phyloP scores from a whole-genome alignment of 306 rosid species.

The Inga oerstediana region DNA sequence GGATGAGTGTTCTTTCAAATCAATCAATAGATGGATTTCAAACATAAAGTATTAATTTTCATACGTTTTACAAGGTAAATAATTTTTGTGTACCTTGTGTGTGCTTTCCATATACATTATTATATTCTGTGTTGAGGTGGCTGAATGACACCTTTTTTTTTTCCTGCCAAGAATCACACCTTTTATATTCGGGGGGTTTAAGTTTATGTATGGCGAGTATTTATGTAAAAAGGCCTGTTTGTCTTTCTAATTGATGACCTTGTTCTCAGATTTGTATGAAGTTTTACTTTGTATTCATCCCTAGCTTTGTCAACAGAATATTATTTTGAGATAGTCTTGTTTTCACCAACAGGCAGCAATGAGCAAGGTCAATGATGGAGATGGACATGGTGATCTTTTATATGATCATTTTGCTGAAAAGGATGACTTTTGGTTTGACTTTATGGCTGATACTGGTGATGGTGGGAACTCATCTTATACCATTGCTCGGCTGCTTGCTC shows the following conservation, averaged over 20 bases:
- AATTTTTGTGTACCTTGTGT: background rate
- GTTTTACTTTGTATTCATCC: constrained; percentile 23
- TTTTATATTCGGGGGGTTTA: background rate
- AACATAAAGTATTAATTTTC: background rate
- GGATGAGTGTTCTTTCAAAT: constrained; percentile 11
- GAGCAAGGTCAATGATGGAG: constrained; percentile 73
- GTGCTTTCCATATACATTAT: background rate
- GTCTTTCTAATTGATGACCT: constrained; percentile 14
- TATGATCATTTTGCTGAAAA: constrained; percentile 74
- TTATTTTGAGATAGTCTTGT: constrained; percentile 25
- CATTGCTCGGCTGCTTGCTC: constrained; percentile 89
- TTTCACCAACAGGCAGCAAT: constrained; percentile 86
- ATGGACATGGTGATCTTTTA: constrained; percentile 62
- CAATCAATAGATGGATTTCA: background rate
- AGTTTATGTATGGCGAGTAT: constrained; percentile 16
- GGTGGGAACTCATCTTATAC: constrained; percentile 99
- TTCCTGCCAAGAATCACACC: background rate
- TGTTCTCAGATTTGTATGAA: constrained; percentile 20
- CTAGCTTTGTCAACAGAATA: constrained; percentile 21
- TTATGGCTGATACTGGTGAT: constrained; percentile 99
- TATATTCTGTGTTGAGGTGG: background rate
- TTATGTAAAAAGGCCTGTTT: background rate
- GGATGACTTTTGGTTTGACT: constrained; percentile 96
- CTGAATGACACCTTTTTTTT: background rate
- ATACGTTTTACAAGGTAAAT: background rate